Evolutionary conservation across 257 asterid species (phyloP), one percentile per base, ranked within the genome.

Genomic region (Nicotiana noctiflora): DNA sequence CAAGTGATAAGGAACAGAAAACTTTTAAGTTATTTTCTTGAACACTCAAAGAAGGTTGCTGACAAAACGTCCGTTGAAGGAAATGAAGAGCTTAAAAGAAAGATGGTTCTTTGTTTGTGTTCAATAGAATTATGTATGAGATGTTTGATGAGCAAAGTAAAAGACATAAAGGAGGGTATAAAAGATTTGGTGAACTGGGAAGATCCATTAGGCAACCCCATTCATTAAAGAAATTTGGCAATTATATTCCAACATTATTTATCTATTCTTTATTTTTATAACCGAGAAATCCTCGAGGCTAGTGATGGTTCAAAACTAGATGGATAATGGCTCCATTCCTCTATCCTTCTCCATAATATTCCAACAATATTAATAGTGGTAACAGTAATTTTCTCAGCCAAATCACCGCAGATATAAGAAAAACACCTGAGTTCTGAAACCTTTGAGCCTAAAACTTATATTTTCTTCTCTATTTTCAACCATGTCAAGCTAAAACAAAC

Each of bases 111-210:
- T 25, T 15, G 25, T 84, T 34, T 85, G 83, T 60, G 27, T 68
- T 32, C 14, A 27, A 25, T 37, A 80, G 66, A 72, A 3, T 44
- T 21, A 29, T 77, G 80, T 90, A 76, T 88, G 57, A 72, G 81
- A 32, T 82, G 88, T 37, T 56, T 84, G 80, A 79, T 61, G 72
- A 82, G 60, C 81, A 91, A 89, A 81, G 34, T 85, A 64, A 70
- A 76, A 21, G 81, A 85, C 21, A 51, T 80, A 11, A 81, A 79
- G 55, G 75, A 83, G 10, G 79, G 81, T 49, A 29, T 66, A 23
- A 82, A 19, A 77, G 89, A 86, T 60, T 51, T 88, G 44, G 80
- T 80, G 21, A 82, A 56, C 52, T 89, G 84, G 84, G 81, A 85
- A 74, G 60, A 77, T 53, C 66, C 82, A 27, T 81, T 13, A 31